Evolutionary conservation across 208 protist genomes (phyloP).

Genomic region (Crithidia brevicula): DNA sequence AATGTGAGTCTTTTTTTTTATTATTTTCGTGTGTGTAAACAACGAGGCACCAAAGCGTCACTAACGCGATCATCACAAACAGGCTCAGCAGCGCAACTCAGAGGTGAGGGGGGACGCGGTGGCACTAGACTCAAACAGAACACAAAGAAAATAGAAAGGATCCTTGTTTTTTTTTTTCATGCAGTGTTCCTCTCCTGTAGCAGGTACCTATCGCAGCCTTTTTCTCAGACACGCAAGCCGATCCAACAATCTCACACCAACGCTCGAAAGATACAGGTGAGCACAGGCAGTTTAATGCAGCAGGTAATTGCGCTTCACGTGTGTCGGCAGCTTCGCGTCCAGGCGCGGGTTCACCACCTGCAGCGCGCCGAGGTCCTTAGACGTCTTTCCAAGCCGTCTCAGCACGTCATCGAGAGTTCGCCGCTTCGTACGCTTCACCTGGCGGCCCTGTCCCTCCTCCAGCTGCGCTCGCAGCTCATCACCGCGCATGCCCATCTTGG

Average conservation of each 20-base stretch:
- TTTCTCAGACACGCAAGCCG: neutral
- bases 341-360: constrained; percentile 85
- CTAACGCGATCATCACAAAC: constrained; percentile 10
- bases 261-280: neutral
- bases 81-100: neutral
- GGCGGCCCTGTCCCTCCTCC: constrained; percentile 47
- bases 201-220: no score
- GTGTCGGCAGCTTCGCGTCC: constrained; percentile 85
- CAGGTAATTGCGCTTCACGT: constrained; percentile 86
- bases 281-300: constrained; percentile 60
- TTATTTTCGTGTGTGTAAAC: constrained; percentile 13
- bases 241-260: neutral
- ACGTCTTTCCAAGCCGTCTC: constrained; percentile 78
- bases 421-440: constrained; percentile 49
- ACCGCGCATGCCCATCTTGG: constrained; percentile 89
- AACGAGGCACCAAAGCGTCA: constrained; percentile 15
- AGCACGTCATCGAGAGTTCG: constrained; percentile 91
- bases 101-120: no score
- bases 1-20: constrained; percentile 12
- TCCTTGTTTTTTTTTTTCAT: no score
- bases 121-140: no score
- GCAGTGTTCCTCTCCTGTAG: no score
- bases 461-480: constrained; percentile 86
- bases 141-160: no score
- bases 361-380: constrained; percentile 79